Evolutionary conservation across 441 rosid genomes (phyloP).

Genomic region (Erodium chrysanthum): DNA sequence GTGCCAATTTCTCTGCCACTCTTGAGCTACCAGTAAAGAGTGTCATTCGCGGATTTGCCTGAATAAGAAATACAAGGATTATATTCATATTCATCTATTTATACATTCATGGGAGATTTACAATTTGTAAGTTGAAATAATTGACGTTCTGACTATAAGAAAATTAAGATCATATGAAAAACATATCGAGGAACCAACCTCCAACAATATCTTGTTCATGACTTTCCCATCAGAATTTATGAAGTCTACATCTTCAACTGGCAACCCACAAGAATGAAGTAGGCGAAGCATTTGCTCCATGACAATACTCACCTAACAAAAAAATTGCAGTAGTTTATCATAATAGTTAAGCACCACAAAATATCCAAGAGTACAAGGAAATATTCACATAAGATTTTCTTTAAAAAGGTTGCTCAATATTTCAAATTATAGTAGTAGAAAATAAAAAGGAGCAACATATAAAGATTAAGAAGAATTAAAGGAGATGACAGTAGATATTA

Average conservation of each 20-base stretch:
- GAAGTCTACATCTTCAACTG: slow-evolving; percentile 80
- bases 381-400: not conserved
- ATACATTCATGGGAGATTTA: not conserved
- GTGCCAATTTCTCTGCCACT: slow-evolving; percentile 87
- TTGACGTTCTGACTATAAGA: not conserved
- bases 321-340: slow-evolving; percentile 8
- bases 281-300: slow-evolving; percentile 96
- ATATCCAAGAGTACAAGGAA: not conserved
- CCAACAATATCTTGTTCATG: slow-evolving; percentile 70
- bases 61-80: slow-evolving; percentile 10
- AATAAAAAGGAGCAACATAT: not conserved
- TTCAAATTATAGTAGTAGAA: no score
- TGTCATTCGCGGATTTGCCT: slow-evolving; percentile 92
- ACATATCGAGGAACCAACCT: slow-evolving; percentile 42
- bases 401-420: not conserved
- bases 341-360: not conserved
- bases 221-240: slow-evolving; percentile 86
- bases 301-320: slow-evolving; percentile 65
- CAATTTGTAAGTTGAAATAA: not conserved
- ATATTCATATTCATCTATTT: not conserved
- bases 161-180: not conserved
- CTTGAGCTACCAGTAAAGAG: slow-evolving; percentile 97
- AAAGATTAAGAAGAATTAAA: not conserved
- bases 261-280: slow-evolving; percentile 81
- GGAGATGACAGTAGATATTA: not conserved